Base-by-base conservation (phyloP, 2,329 filamentous ascomycete species). In the Ceratocystis colombiana region DNA sequence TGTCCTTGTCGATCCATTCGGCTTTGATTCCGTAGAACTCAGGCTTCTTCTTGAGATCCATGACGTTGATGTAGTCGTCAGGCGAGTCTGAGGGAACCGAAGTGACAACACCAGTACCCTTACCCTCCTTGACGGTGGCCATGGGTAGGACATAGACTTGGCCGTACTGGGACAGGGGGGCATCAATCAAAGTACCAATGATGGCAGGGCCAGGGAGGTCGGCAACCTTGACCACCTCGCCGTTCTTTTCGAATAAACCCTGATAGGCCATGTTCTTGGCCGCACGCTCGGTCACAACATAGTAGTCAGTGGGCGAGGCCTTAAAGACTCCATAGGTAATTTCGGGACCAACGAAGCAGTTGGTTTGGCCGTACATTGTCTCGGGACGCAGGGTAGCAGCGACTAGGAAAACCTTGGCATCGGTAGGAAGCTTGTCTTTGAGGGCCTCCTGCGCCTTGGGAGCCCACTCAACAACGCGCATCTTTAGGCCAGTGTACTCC, bases 361-460 rank as follows among this genome's bases (percentile, higher is more conserved):
- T 95, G 3, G 87, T 95, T 77, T 97, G 94, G 50, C 95, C 95
- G 74, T 97, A 99, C 93, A 99, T 97, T 45, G 94, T 99, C 80
- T 99, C 94, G 1, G 94, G 90, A 69, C 94, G 84, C 69, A 99
- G 82, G 66, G 94, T 97, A 17, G 94, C 94, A 12, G 94, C 89
- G 12, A 97, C 85, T 72, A 97, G 88, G 79, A 88, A 97, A 66
- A 96, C 87, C 69, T 88, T 88, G 59, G 89, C 87, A 70, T 83
- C 85, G 45, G 86, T 82, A 5, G 93, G 89, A 3, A 97, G 78
- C 78, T 93, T 94, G 70, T 84, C 87, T 74, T 87, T 82, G 67
- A 97, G 77, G 64, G 84, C 78, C 70, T 88, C 83, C 70, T 85
- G 84, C 28, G 90, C 88, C 69, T 86, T 82, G 37, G 88, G 84